Percentiles rank a stretch among this genome's conserved stretches.
phyloP scores from a whole-genome alignment of 805 yeast genomes.

The Saccharomyces paradoxus region DNA sequence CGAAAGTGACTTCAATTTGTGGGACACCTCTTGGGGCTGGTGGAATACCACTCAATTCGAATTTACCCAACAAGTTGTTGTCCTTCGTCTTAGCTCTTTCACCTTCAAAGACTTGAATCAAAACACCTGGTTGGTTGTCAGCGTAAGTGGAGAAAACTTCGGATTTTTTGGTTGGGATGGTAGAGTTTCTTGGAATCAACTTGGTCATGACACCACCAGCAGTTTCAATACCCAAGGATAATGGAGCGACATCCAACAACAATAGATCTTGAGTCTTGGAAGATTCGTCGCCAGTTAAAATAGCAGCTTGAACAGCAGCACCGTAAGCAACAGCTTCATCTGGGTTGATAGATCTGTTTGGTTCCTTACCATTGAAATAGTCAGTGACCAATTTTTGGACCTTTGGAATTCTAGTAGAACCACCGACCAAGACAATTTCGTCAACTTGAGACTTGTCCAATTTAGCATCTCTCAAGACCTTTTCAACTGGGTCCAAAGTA shows the following conservation, averaged over 20 bases:
- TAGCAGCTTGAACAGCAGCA: conserved; percentile 98
- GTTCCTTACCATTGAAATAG: conserved; percentile 97
- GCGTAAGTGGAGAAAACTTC: conserved; percentile 97
- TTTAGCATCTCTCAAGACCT: conserved; percentile 90
- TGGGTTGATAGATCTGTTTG: conserved; percentile 96
- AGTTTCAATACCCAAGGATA: conserved; percentile 97
- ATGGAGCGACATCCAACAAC: conserved; percentile 97
- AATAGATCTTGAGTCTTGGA: conserved; percentile 96
- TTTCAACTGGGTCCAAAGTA: conserved; percentile 92
- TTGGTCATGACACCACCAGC: conserved; percentile 99
- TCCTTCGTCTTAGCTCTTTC: conserved; percentile 96
- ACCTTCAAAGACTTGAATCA: conserved; percentile 97
- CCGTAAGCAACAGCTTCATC: conserved; percentile 99
- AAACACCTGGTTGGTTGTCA: conserved; percentile 99
- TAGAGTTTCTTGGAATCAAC: conserved; percentile 97
- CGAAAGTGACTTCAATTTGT: conserved; percentile 95
- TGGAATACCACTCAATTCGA: conserved; percentile 93
- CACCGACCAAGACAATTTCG: conserved; percentile 96
- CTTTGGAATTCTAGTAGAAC: conserved; percentile 98
- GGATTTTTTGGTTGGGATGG: conserved; percentile 97
- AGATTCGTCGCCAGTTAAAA: conserved; percentile 93
- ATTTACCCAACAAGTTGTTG: conserved; percentile 94
- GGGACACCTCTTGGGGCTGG: conserved; percentile 99
- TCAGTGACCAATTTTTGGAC: conserved; percentile 94
- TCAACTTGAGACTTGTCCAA: conserved; percentile 84